Evolutionary conservation across 768 basidiomycete species (phyloP), one percentile per base, ranked within the genome.

Genomic region (Suillus subaureus): DNA sequence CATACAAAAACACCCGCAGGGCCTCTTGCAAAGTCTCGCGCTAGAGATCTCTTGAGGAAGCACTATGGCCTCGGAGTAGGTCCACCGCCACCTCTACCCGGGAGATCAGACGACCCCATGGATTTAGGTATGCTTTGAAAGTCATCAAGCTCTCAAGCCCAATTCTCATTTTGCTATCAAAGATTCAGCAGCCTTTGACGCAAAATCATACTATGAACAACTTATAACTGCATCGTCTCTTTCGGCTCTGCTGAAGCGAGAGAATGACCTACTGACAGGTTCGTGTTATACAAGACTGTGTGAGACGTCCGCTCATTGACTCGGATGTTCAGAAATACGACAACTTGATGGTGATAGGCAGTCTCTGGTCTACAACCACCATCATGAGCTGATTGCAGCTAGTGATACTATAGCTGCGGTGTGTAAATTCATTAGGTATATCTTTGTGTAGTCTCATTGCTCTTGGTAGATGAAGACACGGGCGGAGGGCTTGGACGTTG

Each of bases 371-470:
- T 97, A 97, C 74, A 95, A 96, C 70, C 95, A 96, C 72, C 96
- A 97, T 71, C 94, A 96, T 66, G 96, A 97, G 69, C 88, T 97
- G 23, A 96, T 97, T 61, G 93, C 93, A 1, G 96, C 96, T 3
- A 94, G 91, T 66, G 93, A 95, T 71, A 97, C 96, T 11, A 97
- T 97, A 68, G 88, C 89, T 66, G 87, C 90, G 6, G 94, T 95
- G 77, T 23, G 88, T 70, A 39, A 15, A 64, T 45, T 21, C 12
- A 40, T 31, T 39, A 49, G 28, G 56, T 42, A 21, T 37, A 35
- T 42, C 52, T 58, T 67, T 37, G 61, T 5, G 52, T 66, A 28
- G 26, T 54, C 69, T 62, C 39, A 62, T 39, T 11, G 0, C 52
- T 61, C n/a, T 56, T n/a, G n/a, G 16, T 69, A 95, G 94, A 94